Conservation (phyloP, 495 filamentous ascomycete genomes). For the Penicillium samsonianum region DNA sequence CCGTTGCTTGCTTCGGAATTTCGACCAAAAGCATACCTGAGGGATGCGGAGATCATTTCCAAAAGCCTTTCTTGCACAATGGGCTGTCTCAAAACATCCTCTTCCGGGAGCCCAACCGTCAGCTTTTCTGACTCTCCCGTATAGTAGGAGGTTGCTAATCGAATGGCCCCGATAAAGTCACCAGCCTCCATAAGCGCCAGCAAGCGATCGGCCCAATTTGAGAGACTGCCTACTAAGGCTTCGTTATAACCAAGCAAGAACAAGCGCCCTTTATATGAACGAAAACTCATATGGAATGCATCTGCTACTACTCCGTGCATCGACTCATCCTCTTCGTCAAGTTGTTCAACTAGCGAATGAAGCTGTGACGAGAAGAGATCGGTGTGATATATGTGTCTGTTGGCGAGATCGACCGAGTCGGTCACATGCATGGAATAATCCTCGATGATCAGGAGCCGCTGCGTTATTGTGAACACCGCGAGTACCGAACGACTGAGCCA, state of each 20-base stretch:
- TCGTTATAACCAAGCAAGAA: conserved; percentile 92
- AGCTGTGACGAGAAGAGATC: conserved; percentile 87
- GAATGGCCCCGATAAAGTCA: conserved; percentile 87
- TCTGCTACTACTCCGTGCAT: conserved; percentile 97
- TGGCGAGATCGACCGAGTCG: conserved; percentile 88
- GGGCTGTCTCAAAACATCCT: conserved; percentile 69
- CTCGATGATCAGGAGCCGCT: conserved; percentile 88
- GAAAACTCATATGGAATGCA: conserved; percentile 97
- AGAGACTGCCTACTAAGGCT: conserved; percentile 81
- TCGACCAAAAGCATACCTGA: conserved; percentile 82
- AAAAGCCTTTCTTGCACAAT: conserved; percentile 87
- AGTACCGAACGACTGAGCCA: conserved; percentile 96
- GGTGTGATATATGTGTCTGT: conserved; percentile 88
- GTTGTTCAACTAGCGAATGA: conserved; percentile 77
- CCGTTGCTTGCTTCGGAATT: conserved; percentile 50
- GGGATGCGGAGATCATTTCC: conserved; percentile 91
- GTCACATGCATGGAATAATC: conserved; percentile 85
- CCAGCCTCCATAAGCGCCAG: conserved; percentile 94
- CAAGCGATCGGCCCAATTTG: conserved; percentile 98
- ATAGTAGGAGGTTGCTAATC: conserved; percentile 88
- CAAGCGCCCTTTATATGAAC: conserved; percentile 88
- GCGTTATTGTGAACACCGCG: conserved; percentile 88
- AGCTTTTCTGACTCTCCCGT: conserved; percentile 84
- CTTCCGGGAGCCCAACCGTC: conserved; percentile 90
- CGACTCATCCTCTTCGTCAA: conserved; percentile 82